phyloP scores from a whole-genome alignment of 2,329 filamentous ascomycete species.

The Ophiocordyceps camponoti-saundersi region DNA sequence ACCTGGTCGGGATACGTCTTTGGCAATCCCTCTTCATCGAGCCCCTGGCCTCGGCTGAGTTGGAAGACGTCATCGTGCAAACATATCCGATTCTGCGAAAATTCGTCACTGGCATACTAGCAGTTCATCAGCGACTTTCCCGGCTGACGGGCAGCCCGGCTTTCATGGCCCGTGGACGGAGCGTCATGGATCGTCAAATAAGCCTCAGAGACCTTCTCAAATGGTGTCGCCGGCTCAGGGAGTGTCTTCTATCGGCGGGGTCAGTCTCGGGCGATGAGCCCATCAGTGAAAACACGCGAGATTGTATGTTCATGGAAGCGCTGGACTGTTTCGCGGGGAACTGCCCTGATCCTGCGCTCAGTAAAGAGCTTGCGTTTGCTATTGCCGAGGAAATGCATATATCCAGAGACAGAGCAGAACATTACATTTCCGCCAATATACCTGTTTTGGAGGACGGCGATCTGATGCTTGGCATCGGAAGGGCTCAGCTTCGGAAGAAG shows the following conservation, averaged over 20 bases:
- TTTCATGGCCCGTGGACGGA: slow-evolving; percentile 18
- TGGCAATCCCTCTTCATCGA: slow-evolving; percentile 67
- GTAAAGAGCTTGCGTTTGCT: slow-evolving; percentile 41
- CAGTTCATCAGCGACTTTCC: slow-evolving; percentile 38
- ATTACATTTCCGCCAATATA: slow-evolving; percentile 58
- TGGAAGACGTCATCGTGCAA: slow-evolving; percentile 54
- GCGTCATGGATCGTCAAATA: slow-evolving; percentile 33
- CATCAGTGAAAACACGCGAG: slow-evolving; percentile 52
- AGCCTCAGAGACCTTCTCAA: slow-evolving; percentile 74
- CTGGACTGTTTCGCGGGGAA: slow-evolving; percentile 84
- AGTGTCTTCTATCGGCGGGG: slow-evolving; percentile 42
- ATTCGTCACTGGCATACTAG: slow-evolving; percentile 40
- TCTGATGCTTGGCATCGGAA: slow-evolving; percentile 42
- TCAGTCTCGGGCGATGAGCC: slow-evolving; percentile 52
- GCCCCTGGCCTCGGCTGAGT: slow-evolving; percentile 49
- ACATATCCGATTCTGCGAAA: slow-evolving; percentile 54
- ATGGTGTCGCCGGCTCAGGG: slow-evolving; percentile 65
- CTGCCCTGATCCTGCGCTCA: slow-evolving; percentile 47
- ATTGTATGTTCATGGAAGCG: slow-evolving; percentile 86
- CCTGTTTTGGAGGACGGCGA: slow-evolving; percentile 50
- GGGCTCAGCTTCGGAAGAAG: slow-evolving; percentile 44
- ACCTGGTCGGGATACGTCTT: slow-evolving; percentile 67
- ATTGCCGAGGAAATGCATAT: slow-evolving; percentile 83
- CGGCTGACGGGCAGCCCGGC: slow-evolving; percentile 28
- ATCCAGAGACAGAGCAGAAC: slow-evolving; percentile 62